Percentiles rank a stretch among this genome's conserved stretches.
phyloP scores from a whole-genome alignment of 306 rosid species.

The Potentilla sterilis region DNA sequence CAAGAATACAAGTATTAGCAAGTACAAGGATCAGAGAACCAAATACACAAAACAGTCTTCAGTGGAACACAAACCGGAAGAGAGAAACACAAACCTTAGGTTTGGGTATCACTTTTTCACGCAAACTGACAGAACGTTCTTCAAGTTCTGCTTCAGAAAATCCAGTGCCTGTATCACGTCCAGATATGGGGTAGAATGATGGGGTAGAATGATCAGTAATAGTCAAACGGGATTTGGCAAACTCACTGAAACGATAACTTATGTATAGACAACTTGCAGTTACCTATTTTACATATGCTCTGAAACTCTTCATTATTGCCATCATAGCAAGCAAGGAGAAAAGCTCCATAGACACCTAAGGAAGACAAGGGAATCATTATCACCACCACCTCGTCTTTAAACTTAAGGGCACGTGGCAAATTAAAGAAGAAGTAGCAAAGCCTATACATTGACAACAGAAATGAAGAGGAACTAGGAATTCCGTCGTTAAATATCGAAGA shows the following conservation, averaged over 20 bases:
- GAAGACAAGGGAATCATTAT: constrained; percentile 23
- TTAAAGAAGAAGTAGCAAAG: constrained; percentile 7
- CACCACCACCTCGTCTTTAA: constrained; percentile 14
- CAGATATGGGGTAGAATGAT: constrained; percentile 27
- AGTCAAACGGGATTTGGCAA: constrained; percentile 9
- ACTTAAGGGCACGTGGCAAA: constrained; percentile 19
- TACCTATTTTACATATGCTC: constrained; percentile 93
- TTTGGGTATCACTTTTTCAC: constrained; percentile 65
- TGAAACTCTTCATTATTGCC: constrained; percentile 75
- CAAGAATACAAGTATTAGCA: constrained; percentile 18
- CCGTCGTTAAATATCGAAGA: neutral
- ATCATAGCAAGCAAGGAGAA: constrained; percentile 89
- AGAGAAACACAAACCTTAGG: constrained; percentile 61
- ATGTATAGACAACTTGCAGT: constrained; percentile 21
- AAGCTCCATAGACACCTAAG: constrained; percentile 88
- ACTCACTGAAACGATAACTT: constrained; percentile 22
- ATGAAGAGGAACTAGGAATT: neutral
- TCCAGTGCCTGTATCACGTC: constrained; percentile 64
- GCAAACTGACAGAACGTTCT: constrained; percentile 74
- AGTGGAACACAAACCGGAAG: constrained; percentile 9
- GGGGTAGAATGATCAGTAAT: constrained; percentile 24
- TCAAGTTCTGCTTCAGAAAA: constrained; percentile 70
- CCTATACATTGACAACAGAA: constrained; percentile 1
- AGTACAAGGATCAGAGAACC: constrained; percentile 12
- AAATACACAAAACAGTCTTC: neutral